Percentiles rank a stretch among this genome's conserved stretches.
phyloP scores from a whole-genome alignment of 2,329 filamentous ascomycete genomes.

The Clonostachys rosea region DNA sequence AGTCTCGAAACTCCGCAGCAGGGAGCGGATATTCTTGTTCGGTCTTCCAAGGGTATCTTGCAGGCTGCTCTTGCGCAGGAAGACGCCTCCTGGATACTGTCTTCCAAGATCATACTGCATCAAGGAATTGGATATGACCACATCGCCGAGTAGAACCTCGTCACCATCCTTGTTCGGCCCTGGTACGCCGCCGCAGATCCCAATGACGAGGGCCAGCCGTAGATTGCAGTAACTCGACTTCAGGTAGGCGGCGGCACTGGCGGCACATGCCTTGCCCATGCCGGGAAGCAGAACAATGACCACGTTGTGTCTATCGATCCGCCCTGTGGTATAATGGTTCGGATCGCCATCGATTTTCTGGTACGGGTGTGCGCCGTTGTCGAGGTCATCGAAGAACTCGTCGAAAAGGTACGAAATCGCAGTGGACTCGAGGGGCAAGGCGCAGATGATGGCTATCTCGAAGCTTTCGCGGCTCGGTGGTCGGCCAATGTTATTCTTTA shows the following conservation, averaged over 20 bases:
- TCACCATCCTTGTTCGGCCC: neutral
- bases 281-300: constrained; percentile 19
- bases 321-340: constrained; percentile 16
- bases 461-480: neutral
- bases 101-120: constrained; percentile 21
- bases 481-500: too few relatives aligned
- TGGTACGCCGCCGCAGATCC: constrained; percentile 13
- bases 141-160: constrained; percentile 16
- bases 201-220: constrained; percentile 10
- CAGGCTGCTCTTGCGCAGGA: constrained; percentile 12
- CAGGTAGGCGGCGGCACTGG: constrained; percentile 7
- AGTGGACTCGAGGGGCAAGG: constrained; percentile 4
- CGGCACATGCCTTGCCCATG: constrained; percentile 16
- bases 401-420: constrained; percentile 7
- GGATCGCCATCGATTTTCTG: constrained; percentile 6
- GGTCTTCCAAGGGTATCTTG: constrained; percentile 9
- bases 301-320: constrained; percentile 15
- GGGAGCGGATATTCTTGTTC: constrained; percentile 8
- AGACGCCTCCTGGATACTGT: constrained; percentile 8
- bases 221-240: constrained; percentile 8
- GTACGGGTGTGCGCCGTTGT: neutral
- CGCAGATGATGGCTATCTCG: constrained; percentile 6
- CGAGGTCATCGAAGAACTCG: neutral
- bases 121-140: constrained; percentile 17
- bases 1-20: constrained; percentile 15